These are phyloP conservation scores for Aspergillus candidus DNA, from an alignment of 2,329 filamentous ascomycete species.

Conservation along the genomic window DNA sequence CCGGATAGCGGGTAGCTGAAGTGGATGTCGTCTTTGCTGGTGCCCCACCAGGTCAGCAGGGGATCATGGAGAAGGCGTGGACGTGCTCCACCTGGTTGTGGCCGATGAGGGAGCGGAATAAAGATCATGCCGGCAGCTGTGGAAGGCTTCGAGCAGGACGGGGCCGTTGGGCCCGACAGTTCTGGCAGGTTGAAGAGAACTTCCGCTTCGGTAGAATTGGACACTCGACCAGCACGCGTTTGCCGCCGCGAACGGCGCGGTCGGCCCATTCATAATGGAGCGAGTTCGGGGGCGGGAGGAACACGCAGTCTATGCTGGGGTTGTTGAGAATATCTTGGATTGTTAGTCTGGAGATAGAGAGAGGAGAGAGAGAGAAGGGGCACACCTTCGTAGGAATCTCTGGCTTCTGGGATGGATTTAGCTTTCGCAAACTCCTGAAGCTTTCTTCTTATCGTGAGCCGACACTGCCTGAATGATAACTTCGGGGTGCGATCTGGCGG, in stretches of 20 bases:
- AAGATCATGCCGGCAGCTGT: conserved; percentile 39
- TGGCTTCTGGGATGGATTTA: conserved; percentile 46
- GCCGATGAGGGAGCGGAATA: conserved; percentile 38
- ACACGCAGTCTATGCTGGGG: conserved; percentile 38
- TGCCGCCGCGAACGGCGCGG: conserved; percentile 43
- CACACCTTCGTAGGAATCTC: conserved; percentile 44
- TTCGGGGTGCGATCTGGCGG: conserved; percentile 49
- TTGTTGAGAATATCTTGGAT: conserved; percentile 24
- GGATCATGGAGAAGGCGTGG: conserved; percentile 24
- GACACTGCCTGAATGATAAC: conserved; percentile 50
- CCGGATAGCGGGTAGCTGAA: conserved; percentile 41
- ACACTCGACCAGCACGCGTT: conserved; percentile 50
- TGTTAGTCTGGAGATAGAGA: neutral
- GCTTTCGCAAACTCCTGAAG: conserved; percentile 46
- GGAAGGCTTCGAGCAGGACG: conserved; percentile 48
- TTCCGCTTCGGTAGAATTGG: conserved; percentile 41
- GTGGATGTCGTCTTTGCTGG: conserved; percentile 38
- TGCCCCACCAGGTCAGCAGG: conserved; percentile 22
- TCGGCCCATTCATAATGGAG: conserved; percentile 43
- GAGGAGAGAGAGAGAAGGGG: conserved; percentile 32
- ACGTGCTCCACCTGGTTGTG: conserved; percentile 35
- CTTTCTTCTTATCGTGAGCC: conserved; percentile 44
- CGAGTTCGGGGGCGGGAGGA: conserved; percentile 41
- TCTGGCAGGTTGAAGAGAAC: conserved; percentile 36
- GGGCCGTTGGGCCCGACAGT: conserved; percentile 27